These are phyloP conservation scores for Sanguinoderma infundibulare DNA, from an alignment of 1,284 basidiomycete species.

Conservation along the genomic window DNA sequence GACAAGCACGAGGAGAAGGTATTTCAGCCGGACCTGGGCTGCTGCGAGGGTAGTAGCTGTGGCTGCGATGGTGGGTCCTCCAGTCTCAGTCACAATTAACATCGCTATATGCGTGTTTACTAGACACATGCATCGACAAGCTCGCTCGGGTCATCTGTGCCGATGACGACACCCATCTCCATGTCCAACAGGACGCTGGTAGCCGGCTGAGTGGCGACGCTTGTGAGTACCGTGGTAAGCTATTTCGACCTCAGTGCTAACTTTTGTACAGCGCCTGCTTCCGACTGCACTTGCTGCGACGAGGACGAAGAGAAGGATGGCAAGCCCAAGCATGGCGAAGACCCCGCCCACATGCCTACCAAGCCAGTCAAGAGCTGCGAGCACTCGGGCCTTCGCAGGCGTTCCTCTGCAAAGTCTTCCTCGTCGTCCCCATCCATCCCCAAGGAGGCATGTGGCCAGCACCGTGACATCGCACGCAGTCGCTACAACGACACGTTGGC, in stretches of 20 bases:
- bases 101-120: not conserved
- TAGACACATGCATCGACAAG: conserved; percentile 34
- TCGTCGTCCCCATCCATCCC: conserved; percentile 14
- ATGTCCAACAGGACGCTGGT: conserved; percentile 9
- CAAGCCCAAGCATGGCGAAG: not conserved
- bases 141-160: conserved; percentile 37
- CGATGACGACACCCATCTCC: conserved; percentile 35
- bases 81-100: not conserved
- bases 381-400: conserved; percentile 30
- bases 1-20: not conserved
- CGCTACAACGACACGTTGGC: conserved; percentile 35
- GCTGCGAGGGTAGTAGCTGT: conserved; percentile 21
- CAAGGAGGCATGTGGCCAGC: conserved; percentile 34
- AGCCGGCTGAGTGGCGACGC: not conserved
- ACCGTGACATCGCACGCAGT: conserved; percentile 33
- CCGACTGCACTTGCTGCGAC: conserved; percentile 19
- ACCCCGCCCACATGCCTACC: not conserved
- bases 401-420: conserved; percentile 10
- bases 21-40: conserved; percentile 8
- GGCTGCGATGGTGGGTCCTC: conserved; percentile 21
- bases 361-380: conserved; percentile 3
- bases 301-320: not conserved
- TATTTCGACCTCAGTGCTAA: not conserved
- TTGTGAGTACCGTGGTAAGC: conserved; percentile 2
- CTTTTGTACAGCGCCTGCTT: not conserved